phyloP scores from a whole-genome alignment of 2,329 filamentous ascomycete genomes.

The Diaporthe amygdali region DNA sequence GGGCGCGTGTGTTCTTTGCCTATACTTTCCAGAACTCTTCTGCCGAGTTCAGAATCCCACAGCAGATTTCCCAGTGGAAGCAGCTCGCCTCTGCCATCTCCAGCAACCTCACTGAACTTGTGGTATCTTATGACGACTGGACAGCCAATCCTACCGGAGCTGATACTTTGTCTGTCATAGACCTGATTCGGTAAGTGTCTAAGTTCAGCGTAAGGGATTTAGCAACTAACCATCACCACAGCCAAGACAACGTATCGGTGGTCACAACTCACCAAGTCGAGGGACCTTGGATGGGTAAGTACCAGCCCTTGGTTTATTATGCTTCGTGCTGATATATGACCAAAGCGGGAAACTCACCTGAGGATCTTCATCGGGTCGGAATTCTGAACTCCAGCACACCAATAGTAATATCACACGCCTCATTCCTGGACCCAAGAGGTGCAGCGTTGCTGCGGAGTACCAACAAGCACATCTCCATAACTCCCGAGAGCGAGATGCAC shows the following conservation, averaged over 20 bases:
- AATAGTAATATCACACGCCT: conserved; percentile 57
- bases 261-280: background rate
- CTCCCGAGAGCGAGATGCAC: conserved; percentile 64
- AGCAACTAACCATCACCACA: background rate
- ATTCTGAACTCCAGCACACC: conserved; percentile 51
- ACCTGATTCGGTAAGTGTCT: background rate
- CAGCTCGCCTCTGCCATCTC: background rate
- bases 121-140: background rate
- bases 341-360: background rate
- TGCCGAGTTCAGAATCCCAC: background rate
- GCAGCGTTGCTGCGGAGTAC: conserved; percentile 48
- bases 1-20: background rate
- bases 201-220: background rate
- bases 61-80: background rate
- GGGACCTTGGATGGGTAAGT: background rate
- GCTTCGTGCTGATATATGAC: background rate
- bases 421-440: conserved; percentile 47
- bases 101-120: background rate
- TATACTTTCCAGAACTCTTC: background rate
- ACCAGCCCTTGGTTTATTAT: background rate
- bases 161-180: background rate
- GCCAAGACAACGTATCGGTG: background rate
- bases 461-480: conserved; percentile 61
- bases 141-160: background rate
- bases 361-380: conserved; percentile 19